Conservation (phyloP, 345 rosid genomes). For the Brassica juncea region DNA sequence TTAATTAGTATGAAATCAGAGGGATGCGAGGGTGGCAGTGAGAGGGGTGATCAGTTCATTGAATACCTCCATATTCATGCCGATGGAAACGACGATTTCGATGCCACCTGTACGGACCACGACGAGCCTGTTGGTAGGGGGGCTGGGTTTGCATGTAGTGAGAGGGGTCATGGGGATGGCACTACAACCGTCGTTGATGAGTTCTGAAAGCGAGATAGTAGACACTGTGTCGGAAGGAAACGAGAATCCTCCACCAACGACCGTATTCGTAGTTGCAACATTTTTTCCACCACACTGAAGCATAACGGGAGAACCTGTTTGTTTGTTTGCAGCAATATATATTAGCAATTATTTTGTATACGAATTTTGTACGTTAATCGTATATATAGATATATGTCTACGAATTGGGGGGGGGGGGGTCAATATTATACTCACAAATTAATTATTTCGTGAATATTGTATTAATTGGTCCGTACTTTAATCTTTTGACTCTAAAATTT, state of each 20-base stretch:
- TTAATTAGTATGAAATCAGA: slow-evolving; percentile 25
- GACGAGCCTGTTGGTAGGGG: slow-evolving; percentile 44
- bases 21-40: neutral
- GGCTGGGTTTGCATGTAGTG: slow-evolving; percentile 49
- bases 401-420: neutral
- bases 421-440: neutral
- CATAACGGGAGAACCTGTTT: slow-evolving; percentile 52
- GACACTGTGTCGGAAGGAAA: neutral
- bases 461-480: neutral
- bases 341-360: neutral
- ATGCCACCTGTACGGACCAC: slow-evolving; percentile 40
- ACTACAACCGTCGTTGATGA: slow-evolving; percentile 42
- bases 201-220: neutral
- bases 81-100: slow-evolving; percentile 44
- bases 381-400: neutral
- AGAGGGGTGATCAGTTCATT: too few relatives aligned
- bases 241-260: slow-evolving; percentile 42
- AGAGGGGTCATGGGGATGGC: slow-evolving; percentile 53
- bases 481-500: neutral
- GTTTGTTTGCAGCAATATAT: neutral
- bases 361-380: neutral
- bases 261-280: slow-evolving; percentile 48
- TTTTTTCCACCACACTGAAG: slow-evolving; percentile 48
- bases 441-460: neutral
- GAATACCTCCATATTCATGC: slow-evolving; percentile 28